phyloP scores from a whole-genome alignment of 257 asterid genomes.

The Nicotiana otophora region DNA sequence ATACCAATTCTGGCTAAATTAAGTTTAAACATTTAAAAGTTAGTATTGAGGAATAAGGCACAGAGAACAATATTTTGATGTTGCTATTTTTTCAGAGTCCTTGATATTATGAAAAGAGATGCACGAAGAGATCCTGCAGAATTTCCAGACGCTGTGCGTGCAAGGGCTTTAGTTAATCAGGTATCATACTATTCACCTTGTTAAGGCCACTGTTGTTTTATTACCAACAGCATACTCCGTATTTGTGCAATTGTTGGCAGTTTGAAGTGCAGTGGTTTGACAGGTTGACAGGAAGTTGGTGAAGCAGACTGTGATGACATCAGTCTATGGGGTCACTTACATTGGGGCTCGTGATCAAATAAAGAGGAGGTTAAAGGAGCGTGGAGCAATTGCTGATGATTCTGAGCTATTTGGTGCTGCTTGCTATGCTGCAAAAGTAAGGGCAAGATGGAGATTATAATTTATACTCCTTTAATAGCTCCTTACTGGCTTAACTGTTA shows the following conservation, averaged over 20 bases:
- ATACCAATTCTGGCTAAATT: not conserved
- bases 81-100: slow-evolving; percentile 60
- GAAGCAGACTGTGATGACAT: slow-evolving; percentile 99
- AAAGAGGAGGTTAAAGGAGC: slow-evolving; percentile 83
- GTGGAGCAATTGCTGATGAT: slow-evolving; percentile 61
- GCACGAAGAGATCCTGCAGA: slow-evolving; percentile 79
- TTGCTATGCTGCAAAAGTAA: slow-evolving; percentile 94
- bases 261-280: not conserved
- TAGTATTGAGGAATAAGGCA: not conserved
- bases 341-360: slow-evolving; percentile 98
- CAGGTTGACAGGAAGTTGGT: slow-evolving; percentile 97
- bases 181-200: slow-evolving; percentile 28
- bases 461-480: not conserved
- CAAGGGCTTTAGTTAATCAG: slow-evolving; percentile 69
- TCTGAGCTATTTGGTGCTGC: slow-evolving; percentile 72
- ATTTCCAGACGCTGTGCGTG: slow-evolving; percentile 70
- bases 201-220: not conserved
- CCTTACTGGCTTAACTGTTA: not conserved
- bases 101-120: slow-evolving; percentile 78
- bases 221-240: not conserved
- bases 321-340: slow-evolving; percentile 98
- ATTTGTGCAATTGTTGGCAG: not conserved
- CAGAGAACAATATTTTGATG: not conserved
- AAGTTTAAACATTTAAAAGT: not conserved
- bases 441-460: slow-evolving; percentile 11